Conservation (phyloP, 805 yeast species). For the Cyberlindnera veronae region DNA sequence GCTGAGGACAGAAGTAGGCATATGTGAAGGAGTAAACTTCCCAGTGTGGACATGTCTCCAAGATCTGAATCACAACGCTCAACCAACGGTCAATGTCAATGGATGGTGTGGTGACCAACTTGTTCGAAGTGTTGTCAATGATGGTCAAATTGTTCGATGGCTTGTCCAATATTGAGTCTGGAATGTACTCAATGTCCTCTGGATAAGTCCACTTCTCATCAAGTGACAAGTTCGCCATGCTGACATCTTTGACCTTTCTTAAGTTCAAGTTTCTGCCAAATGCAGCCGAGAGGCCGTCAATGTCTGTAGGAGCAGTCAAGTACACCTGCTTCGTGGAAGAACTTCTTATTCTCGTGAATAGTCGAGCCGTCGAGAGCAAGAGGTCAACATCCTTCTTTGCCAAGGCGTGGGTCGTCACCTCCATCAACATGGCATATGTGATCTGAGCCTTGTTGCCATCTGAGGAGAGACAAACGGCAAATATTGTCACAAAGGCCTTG, state of each 20-base stretch:
- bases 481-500: slow-evolving; percentile 27
- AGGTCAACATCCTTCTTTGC: slow-evolving; percentile 33
- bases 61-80: slow-evolving; percentile 41
- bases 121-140: slow-evolving; percentile 23
- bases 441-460: slow-evolving; percentile 29
- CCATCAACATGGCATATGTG: slow-evolving; percentile 25
- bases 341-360: slow-evolving; percentile 52
- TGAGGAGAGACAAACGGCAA: slow-evolving; percentile 22
- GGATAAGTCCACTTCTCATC: slow-evolving; percentile 57
- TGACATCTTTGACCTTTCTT: slow-evolving; percentile 21
- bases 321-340: slow-evolving; percentile 43
- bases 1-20: slow-evolving; percentile 69
- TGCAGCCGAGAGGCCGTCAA: slow-evolving; percentile 62
- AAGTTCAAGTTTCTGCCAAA: slow-evolving; percentile 45
- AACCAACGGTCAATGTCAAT: slow-evolving; percentile 54
- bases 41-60: slow-evolving; percentile 61
- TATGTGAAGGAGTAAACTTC: slow-evolving; percentile 63
- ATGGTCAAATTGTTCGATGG: slow-evolving; percentile 33
- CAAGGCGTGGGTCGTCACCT: slow-evolving; percentile 36
- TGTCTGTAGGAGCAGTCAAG: slow-evolving; percentile 52
- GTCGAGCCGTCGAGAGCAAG: slow-evolving; percentile 46
- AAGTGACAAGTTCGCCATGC: slow-evolving; percentile 19
- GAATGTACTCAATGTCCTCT: slow-evolving; percentile 49
- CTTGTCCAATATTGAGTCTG: slow-evolving; percentile 37
- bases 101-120: slow-evolving; percentile 11